phyloP scores from a whole-genome alignment of 345 rosid genomes.

The Stellera chamaejasme region DNA sequence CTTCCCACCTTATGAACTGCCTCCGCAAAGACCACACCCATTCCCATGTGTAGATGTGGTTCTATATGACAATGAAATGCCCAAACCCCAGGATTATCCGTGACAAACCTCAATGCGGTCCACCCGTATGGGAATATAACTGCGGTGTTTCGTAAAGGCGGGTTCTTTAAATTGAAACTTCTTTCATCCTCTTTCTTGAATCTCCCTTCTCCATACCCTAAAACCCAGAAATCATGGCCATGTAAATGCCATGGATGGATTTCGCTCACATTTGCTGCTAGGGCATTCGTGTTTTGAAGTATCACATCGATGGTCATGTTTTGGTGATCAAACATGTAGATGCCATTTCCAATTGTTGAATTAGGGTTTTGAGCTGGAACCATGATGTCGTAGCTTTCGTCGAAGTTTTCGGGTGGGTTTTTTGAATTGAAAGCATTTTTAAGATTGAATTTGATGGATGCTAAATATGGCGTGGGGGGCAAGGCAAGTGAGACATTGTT shows the following conservation, averaged over 20 bases:
- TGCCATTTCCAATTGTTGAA: conserved; percentile 39
- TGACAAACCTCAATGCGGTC: conserved; percentile 76
- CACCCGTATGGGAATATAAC: conserved; percentile 71
- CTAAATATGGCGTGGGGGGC: conserved; percentile 75
- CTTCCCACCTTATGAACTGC: conserved; percentile 32
- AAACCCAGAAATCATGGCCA: conserved; percentile 83
- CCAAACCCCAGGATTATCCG: conserved; percentile 91
- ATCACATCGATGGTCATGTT: conserved; percentile 61
- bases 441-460: conserved; percentile 43
- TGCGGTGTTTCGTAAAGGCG: conserved; percentile 63
- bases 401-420: conserved; percentile 41
- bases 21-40: conserved; percentile 81
- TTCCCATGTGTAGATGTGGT: conserved; percentile 91
- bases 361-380: conserved; percentile 39
- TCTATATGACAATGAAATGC: conserved; percentile 89
- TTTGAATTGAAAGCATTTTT: conserved; percentile 25
- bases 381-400: conserved; percentile 35
- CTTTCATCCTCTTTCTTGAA: conserved; percentile 22
- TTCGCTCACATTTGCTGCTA: conserved; percentile 36
- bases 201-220: conserved; percentile 74
- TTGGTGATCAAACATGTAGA: conserved; percentile 30
- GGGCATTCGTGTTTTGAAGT: conserved; percentile 59
- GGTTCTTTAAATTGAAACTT: conserved; percentile 50
- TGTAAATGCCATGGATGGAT: conserved; percentile 89
- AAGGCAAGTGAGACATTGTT: conserved; percentile 59